Percentiles rank a stretch among this genome's conserved stretches.
Conservation (phyloP, 2,329 filamentous ascomycete species). For the Calonectria pteridis region DNA sequence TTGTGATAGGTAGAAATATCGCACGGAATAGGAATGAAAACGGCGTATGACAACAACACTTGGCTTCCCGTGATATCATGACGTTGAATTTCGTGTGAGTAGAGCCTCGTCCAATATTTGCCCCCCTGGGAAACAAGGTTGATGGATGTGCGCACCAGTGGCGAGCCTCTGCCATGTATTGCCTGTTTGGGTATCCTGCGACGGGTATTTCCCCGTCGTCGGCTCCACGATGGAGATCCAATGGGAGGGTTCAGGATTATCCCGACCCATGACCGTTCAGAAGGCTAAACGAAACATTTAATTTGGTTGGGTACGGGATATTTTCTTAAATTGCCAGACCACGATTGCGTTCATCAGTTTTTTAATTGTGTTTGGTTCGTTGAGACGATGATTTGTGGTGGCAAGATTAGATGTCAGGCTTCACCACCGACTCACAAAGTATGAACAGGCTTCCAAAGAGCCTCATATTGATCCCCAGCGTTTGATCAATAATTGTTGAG, state of each 20-base stretch:
- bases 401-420: not conserved
- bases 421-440: not conserved
- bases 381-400: not conserved
- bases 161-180: not conserved
- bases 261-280: not conserved
- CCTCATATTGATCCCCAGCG: not conserved
- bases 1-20: constrained; percentile 47
- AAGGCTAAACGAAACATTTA: not conserved
- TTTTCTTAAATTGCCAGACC: not conserved
- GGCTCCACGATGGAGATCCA: not conserved
- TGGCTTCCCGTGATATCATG: not conserved
- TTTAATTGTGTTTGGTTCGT: not conserved
- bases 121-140: not conserved
- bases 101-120: not conserved
- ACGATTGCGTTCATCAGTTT: not conserved
- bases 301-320: not conserved
- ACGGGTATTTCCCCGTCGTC: not conserved
- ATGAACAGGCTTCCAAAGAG: not conserved
- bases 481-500: not conserved
- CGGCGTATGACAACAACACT: not conserved
- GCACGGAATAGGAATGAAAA: constrained; percentile 36
- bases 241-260: not conserved
- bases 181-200: not conserved
- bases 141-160: not conserved
- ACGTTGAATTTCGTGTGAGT: not conserved